Conservation (phyloP, 176 grass and related monocot genomes). For the Musa schizocarpa region DNA sequence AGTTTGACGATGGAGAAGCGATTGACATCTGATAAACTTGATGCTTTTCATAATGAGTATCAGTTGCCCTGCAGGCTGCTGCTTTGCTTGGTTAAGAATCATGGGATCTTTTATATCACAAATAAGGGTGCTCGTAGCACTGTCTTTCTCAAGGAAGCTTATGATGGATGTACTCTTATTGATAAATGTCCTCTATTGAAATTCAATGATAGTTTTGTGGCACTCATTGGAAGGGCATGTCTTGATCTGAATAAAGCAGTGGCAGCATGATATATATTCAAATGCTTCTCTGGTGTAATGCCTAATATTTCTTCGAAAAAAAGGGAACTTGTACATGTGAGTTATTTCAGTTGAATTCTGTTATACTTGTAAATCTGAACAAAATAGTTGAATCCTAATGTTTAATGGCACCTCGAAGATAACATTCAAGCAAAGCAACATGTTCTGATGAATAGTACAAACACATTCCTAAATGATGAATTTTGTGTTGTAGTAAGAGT, state of each 20-base stretch:
- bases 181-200: conserved; percentile 60
- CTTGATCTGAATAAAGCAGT: conserved; percentile 27
- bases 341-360: no score
- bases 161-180: conserved; percentile 46
- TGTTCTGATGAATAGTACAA: no score
- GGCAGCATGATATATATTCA: background rate
- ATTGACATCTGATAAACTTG: conserved; percentile 78
- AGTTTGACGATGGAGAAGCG: conserved; percentile 71
- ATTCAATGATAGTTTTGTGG: conserved; percentile 57
- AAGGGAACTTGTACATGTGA: no score
- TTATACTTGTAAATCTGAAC: no score
- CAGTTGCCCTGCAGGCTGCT: conserved; percentile 58
- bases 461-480: no score
- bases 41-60: conserved; percentile 70
- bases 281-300: background rate
- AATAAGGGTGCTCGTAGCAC: conserved; percentile 87
- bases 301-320: no score
- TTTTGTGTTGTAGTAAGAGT: no score
- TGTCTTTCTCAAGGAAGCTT: conserved; percentile 85
- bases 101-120: conserved; percentile 92
- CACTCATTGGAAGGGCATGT: conserved; percentile 50
- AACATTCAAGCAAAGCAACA: no score
- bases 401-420: no score
- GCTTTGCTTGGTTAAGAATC: conserved; percentile 82
- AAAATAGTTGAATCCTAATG: no score